These are phyloP conservation scores for Mitragyna speciosa DNA, from an alignment of 257 asterid genomes.

Conservation along the genomic window DNA sequence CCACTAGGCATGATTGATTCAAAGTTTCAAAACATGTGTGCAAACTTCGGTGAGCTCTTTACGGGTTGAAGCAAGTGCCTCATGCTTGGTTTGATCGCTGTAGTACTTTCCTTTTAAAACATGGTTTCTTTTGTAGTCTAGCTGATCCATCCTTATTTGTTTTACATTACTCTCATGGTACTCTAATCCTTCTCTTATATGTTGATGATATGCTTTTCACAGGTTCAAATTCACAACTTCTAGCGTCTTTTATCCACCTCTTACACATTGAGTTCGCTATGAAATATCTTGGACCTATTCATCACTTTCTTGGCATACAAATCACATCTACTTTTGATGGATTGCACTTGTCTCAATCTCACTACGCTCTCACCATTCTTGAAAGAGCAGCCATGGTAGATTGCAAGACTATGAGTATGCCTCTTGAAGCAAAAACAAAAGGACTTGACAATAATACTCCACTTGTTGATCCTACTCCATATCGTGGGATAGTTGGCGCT, in stretches of 20 bases:
- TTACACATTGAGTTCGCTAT: not conserved
- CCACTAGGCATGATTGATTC: not conserved
- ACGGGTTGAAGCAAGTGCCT: slow-evolving; percentile 1
- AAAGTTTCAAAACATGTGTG: not conserved
- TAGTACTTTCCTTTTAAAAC: not conserved
- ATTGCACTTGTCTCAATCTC: not conserved
- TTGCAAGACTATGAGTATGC: slow-evolving; percentile 6
- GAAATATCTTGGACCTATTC: not conserved
- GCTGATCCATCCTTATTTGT: slow-evolving; percentile 9
- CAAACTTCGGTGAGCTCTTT: not conserved
- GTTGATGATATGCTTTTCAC: slow-evolving; percentile 11
- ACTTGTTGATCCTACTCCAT: not conserved
- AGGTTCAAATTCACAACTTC: not conserved
- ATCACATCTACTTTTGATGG: not conserved
- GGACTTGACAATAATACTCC: not conserved
- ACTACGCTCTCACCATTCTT: slow-evolving; percentile 4
- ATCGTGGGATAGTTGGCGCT: not conserved
- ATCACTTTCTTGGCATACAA: slow-evolving; percentile 16
- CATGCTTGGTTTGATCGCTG: not conserved
- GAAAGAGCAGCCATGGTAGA: not conserved
- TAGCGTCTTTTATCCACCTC: not conserved
- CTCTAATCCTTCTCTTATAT: not conserved
- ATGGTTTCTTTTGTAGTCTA: slow-evolving; percentile 7
- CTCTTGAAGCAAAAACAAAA: not conserved
- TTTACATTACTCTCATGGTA: not conserved